A percentile compares a stretch with the other conserved stretches of the same genome.
Evolutionary conservation across 306 rosid genomes (phyloP).

Genomic region (Quercus cerris): DNA sequence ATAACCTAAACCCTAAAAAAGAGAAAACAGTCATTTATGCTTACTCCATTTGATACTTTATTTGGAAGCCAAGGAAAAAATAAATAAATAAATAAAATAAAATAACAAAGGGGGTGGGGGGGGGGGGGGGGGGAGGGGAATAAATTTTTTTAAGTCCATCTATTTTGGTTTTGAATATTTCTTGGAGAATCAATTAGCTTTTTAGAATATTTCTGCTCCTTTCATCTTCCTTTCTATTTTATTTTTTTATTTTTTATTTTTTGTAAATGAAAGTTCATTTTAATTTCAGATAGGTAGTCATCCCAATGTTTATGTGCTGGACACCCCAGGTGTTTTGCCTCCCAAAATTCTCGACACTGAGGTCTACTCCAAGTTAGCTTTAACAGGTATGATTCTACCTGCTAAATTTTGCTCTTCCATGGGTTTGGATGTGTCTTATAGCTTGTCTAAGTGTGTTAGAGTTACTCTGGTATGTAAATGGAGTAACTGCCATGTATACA

Average conservation of each 20-base stretch:
- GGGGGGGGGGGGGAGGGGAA: not conserved
- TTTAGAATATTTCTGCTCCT: not conserved
- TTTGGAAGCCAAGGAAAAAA: not conserved
- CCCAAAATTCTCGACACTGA: conserved; percentile 52
- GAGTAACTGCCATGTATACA: not conserved
- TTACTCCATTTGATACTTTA: not conserved
- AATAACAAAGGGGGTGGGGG: accelerated
- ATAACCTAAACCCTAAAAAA: not conserved
- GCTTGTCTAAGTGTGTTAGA: not conserved
- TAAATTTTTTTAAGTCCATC: not conserved
- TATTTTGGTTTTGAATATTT: not conserved
- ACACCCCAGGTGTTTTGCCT: conserved; percentile 82
- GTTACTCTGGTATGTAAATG: not conserved
- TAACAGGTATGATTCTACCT: conserved; percentile 58
- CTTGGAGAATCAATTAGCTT: not conserved
- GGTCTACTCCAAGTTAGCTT: conserved; percentile 61
- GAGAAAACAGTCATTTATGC: not conserved
- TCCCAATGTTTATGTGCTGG: conserved; percentile 84
- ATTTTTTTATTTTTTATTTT: not conserved
- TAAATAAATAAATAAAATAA: not conserved
- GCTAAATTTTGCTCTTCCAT: conserved; percentile 16
- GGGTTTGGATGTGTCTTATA: not conserved
- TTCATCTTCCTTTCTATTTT: not conserved
- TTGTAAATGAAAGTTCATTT: conserved; percentile 14
- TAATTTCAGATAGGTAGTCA: conserved; percentile 82